Percentiles rank a stretch among this genome's conserved stretches.
These are phyloP conservation scores for Acanthamoeba sp. DNA, from an alignment of 208 protist species.

Conservation along the genomic window DNA sequence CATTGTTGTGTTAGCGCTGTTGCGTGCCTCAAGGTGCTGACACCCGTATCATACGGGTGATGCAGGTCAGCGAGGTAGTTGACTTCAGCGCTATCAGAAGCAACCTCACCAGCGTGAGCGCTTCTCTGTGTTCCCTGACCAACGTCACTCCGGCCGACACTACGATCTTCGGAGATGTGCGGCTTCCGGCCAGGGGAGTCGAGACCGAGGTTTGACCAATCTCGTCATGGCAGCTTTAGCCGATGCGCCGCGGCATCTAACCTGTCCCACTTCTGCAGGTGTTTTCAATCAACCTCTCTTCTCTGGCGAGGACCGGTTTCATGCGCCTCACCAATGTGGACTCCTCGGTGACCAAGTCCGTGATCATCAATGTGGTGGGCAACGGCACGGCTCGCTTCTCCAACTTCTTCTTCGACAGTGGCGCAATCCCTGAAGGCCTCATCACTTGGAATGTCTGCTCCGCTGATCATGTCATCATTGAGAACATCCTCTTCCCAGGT, in stretches of 20 bases:
- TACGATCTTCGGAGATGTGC: neutral
- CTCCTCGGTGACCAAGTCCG: neutral
- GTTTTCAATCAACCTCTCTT: neutral
- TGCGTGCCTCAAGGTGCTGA: too few relatives aligned
- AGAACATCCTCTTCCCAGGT: slow-evolving; percentile 16
- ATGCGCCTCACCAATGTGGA: neutral
- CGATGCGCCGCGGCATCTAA: too few relatives aligned
- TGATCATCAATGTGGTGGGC: slow-evolving; percentile 35
- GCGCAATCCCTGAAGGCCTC: neutral
- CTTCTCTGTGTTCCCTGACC: neutral
- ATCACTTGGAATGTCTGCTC: slow-evolving; percentile 36
- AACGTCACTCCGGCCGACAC: neutral
- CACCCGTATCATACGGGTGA: too few relatives aligned
- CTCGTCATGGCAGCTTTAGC: too few relatives aligned
- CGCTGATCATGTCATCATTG: neutral
- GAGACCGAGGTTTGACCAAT: neutral
- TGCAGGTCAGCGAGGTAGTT: neutral
- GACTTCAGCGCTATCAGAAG: neutral
- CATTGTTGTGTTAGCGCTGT: too few relatives aligned
- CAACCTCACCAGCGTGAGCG: neutral
- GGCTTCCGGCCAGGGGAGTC: neutral
- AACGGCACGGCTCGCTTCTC: neutral
- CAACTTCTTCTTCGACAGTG: slow-evolving; percentile 42
- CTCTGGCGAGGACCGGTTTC: neutral
- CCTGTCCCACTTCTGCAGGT: too few relatives aligned